Conservation (phyloP, 2,329 filamentous ascomycete species). For the Aspergillus pseudoviridinutans region DNA sequence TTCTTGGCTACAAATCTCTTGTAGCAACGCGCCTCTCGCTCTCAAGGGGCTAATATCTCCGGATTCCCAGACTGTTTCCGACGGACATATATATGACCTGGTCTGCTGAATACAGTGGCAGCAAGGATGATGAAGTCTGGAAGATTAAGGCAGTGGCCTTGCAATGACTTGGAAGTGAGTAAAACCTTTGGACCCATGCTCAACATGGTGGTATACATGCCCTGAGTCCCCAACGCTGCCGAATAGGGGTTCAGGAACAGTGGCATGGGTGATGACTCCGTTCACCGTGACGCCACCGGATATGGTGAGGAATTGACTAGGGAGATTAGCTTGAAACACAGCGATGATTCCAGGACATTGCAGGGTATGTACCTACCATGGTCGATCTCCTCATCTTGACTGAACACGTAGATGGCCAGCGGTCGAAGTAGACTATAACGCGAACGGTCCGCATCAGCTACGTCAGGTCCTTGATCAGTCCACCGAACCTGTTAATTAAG, state of each 20-base stretch:
- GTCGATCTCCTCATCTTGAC: slow-evolving; percentile 26
- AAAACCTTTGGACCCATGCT: slow-evolving; percentile 44
- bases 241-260: slow-evolving; percentile 43
- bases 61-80: slow-evolving; percentile 4
- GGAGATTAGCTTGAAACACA: slow-evolving; percentile 15
- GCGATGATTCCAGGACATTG: neutral
- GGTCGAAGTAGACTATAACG: slow-evolving; percentile 26
- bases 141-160: slow-evolving; percentile 2
- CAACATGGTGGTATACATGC: slow-evolving; percentile 43
- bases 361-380: slow-evolving; percentile 4
- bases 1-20: slow-evolving; percentile 1
- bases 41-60: slow-evolving; percentile 7
- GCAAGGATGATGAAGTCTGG: neutral
- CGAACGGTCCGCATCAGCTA: neutral
- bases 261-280: slow-evolving; percentile 45
- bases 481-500: slow-evolving; percentile 13
- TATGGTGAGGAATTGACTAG: slow-evolving; percentile 32
- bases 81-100: slow-evolving; percentile 7
- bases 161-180: slow-evolving; percentile 27
- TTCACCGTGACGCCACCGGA: slow-evolving; percentile 53
- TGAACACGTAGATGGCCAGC: slow-evolving; percentile 28
- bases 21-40: slow-evolving; percentile 4
- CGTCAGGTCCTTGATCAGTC: neutral
- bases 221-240: slow-evolving; percentile 47
- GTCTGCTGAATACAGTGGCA: slow-evolving; percentile 5